phyloP scores from a whole-genome alignment of 176 grass and related monocot species.

The Typha latifolia region DNA sequence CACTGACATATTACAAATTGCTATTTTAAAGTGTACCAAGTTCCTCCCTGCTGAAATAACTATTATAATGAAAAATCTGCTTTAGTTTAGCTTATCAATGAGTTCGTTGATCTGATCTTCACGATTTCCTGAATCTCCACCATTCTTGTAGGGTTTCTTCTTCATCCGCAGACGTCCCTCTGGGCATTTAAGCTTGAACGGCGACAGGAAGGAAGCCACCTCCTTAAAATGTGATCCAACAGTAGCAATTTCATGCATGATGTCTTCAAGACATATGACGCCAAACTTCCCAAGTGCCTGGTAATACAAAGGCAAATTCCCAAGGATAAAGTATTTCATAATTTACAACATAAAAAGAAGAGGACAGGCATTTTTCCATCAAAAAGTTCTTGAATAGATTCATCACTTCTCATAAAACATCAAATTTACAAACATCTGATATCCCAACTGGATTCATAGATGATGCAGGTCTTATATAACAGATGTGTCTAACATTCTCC shows the following conservation, averaged over 20 bases:
- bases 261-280: conserved; percentile 59
- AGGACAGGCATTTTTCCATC: not conserved
- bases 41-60: too few relatives aligned
- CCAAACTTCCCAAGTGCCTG: conserved; percentile 51
- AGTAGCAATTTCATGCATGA: conserved; percentile 44
- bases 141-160: conserved; percentile 55
- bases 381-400: too few relatives aligned
- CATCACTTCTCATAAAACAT: too few relatives aligned
- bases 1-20: too few relatives aligned
- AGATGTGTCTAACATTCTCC: too few relatives aligned
- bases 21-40: too few relatives aligned
- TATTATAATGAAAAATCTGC: not conserved
- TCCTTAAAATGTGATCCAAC: conserved; percentile 55
- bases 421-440: too few relatives aligned
- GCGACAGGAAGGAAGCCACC: conserved; percentile 42
- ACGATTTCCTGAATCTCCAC: conserved; percentile 49
- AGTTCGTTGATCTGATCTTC: conserved; percentile 64
- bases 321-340: not conserved
- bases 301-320: not conserved
- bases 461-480: too few relatives aligned
- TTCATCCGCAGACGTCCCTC: conserved; percentile 57
- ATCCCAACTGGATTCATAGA: too few relatives aligned
- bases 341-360: not conserved
- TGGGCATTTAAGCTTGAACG: conserved; percentile 61
- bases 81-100: conserved; percentile 58